A percentile compares a stretch with the other conserved stretches of the same genome.
These are phyloP conservation scores for Epichloe festucae DNA, from an alignment of 2,329 filamentous ascomycete species.

Conservation along the genomic window DNA sequence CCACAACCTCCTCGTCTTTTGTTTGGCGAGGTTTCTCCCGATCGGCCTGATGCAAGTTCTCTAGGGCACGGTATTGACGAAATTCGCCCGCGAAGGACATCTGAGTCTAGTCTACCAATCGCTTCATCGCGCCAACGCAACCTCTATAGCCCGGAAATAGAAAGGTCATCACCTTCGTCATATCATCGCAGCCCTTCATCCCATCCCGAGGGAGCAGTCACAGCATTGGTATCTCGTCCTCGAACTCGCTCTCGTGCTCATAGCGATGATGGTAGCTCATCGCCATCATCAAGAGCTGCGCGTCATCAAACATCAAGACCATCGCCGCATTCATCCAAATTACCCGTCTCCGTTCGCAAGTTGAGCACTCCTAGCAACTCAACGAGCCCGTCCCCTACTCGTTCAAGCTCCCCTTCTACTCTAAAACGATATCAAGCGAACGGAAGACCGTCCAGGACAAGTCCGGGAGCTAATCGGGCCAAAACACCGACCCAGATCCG, in stretches of 20 bases:
- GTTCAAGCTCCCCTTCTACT: constrained; percentile 42
- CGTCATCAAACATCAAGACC: constrained; percentile 19
- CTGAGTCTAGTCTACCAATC: constrained; percentile 55
- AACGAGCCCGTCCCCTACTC: constrained; percentile 37
- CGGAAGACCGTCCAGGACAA: constrained; percentile 25
- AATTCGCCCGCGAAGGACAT: constrained; percentile 46
- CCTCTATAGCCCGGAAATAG: constrained; percentile 41
- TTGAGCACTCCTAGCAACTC: constrained; percentile 30
- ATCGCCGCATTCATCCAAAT: constrained; percentile 25
- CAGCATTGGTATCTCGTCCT: constrained; percentile 8
- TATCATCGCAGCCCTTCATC: constrained; percentile 40
- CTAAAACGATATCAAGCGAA: constrained; percentile 29
- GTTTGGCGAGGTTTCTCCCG: constrained; percentile 63
- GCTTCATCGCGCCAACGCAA: constrained; percentile 37
- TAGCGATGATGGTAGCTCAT: constrained; percentile 42
- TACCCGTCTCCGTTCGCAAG: constrained; percentile 34
- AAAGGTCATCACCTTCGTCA: constrained; percentile 52
- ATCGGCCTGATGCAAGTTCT: constrained; percentile 37
- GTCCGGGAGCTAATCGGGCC: constrained; percentile 24
- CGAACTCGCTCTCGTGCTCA: constrained; percentile 36
- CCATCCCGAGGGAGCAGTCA: background rate
- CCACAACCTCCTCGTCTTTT: constrained; percentile 40
- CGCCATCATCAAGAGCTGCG: constrained; percentile 9
- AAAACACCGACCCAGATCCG: constrained; percentile 32
- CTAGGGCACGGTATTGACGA: constrained; percentile 48